Evolutionary conservation across 805 yeast genomes (phyloP).

Genomic region (Metschnikowia corniflorae): DNA sequence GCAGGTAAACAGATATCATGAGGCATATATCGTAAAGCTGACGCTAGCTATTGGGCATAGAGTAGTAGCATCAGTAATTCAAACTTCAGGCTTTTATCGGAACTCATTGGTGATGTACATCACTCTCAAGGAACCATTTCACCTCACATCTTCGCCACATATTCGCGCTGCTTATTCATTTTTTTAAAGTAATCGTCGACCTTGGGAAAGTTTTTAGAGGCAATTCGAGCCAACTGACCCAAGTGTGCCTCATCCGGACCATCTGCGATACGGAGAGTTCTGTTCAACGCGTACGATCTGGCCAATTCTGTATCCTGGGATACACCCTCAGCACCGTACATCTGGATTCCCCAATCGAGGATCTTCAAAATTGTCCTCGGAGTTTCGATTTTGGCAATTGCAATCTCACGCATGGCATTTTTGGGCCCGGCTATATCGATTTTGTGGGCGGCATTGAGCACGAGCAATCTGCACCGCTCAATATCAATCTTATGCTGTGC

Average conservation of each 20-base stretch:
- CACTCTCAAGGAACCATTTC: not conserved
- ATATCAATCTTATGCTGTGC: constrained; percentile 54
- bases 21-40: no score
- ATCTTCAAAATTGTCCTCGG: constrained; percentile 52
- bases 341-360: constrained; percentile 60
- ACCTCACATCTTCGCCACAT: constrained; percentile 25
- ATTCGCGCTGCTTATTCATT: constrained; percentile 18
- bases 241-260: constrained; percentile 70
- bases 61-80: no score
- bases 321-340: constrained; percentile 64
- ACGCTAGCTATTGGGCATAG: no score
- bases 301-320: constrained; percentile 60
- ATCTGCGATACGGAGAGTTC: constrained; percentile 62
- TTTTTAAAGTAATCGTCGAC: constrained; percentile 34
- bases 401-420: constrained; percentile 52
- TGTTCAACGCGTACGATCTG: constrained; percentile 45
- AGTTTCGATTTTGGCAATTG: constrained; percentile 61
- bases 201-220: constrained; percentile 34
- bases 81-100: no score
- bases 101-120: no score
- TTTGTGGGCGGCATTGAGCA: constrained; percentile 57
- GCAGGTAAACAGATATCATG: no score
- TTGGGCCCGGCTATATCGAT: constrained; percentile 54
- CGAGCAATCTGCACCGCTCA: constrained; percentile 51
- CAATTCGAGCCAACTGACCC: constrained; percentile 51